Evolutionary conservation across 441 rosid genomes (phyloP).

Genomic region (Macaranga tanarius): DNA sequence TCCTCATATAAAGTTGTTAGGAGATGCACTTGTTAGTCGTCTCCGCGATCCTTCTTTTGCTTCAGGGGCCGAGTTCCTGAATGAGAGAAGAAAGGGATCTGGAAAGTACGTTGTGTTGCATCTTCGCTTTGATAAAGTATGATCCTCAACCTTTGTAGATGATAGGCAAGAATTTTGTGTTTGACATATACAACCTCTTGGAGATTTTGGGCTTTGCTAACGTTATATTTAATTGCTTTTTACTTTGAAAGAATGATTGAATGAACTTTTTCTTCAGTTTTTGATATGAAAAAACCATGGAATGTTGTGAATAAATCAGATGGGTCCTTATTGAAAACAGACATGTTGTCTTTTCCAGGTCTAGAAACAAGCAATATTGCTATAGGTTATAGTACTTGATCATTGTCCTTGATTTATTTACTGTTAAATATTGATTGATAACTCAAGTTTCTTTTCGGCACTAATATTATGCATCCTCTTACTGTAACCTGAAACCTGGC

Average conservation of each 20-base stretch:
- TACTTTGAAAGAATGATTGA: not conserved
- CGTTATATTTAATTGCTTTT: not conserved
- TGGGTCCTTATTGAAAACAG: not conserved
- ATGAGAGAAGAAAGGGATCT: constrained; percentile 40
- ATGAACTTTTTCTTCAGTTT: not conserved
- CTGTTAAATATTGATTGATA: not conserved
- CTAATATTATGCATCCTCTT: not conserved
- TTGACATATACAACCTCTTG: constrained; percentile 4
- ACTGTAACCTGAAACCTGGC: not conserved
- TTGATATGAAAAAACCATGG: not conserved
- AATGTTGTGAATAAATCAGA: constrained; percentile 1
- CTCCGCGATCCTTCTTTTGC: constrained; percentile 54
- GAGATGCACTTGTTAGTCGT: constrained; percentile 73
- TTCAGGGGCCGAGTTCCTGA: constrained; percentile 36
- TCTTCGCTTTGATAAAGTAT: constrained; percentile 93
- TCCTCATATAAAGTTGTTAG: constrained; percentile 70
- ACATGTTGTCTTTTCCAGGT: constrained; percentile 9
- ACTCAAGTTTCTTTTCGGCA: not conserved
- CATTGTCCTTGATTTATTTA: not conserved
- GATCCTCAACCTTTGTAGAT: constrained; percentile 13
- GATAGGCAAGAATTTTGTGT: not conserved
- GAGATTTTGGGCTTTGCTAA: constrained; percentile 14
- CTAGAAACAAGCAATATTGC: not conserved
- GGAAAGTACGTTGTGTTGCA: constrained; percentile 88
- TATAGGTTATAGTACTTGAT: not conserved